phyloP scores from a whole-genome alignment of 345 rosid species.

The Melaleuca quinquenervia region DNA sequence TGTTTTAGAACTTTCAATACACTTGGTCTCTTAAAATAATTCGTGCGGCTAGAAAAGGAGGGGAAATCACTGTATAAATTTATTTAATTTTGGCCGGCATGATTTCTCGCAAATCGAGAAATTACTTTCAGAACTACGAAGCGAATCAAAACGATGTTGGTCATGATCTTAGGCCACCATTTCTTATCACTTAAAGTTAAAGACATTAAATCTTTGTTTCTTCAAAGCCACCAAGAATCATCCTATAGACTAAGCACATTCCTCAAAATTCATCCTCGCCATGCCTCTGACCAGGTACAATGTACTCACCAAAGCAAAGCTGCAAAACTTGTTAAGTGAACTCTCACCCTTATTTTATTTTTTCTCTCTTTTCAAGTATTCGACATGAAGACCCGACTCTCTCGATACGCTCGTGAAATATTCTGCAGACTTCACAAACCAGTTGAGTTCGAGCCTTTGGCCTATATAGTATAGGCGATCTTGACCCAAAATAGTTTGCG shows the following conservation, averaged over 20 bases:
- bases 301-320: neutral
- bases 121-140: neutral
- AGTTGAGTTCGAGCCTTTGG: accelerated
- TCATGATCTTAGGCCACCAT: neutral
- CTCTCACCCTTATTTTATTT: neutral
- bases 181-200: neutral
- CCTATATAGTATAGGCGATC: neutral
- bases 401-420: neutral
- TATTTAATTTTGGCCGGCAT: neutral
- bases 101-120: neutral
- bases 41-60: neutral
- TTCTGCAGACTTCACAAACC: neutral
- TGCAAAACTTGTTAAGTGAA: neutral
- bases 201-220: neutral
- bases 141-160: neutral
- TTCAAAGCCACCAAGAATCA: neutral
- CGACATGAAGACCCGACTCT: neutral
- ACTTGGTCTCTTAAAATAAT: neutral
- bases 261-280: neutral
- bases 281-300: neutral
- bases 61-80: neutral
- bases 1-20: too few species aligned
- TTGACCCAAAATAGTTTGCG: neutral
- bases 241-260: neutral
- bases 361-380: neutral